Conservation (phyloP, 768 basidiomycete species). For the Rhodosporidiobolus odoratus region DNA sequence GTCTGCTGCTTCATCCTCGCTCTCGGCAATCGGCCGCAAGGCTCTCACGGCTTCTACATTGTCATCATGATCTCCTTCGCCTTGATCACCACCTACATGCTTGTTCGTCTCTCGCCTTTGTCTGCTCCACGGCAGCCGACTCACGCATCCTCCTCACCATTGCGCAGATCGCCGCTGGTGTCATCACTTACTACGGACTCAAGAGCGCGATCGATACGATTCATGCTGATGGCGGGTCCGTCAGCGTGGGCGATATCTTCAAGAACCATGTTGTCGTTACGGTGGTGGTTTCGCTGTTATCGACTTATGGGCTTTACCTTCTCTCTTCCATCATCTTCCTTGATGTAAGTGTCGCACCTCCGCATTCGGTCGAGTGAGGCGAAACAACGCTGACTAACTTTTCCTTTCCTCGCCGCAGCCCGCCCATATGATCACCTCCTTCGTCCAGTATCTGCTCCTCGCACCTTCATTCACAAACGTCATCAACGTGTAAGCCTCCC, state of each 20-base stretch:
- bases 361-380: neutral
- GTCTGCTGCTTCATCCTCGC: conserved; percentile 45
- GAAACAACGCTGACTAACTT: no score
- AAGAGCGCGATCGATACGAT: conserved; percentile 55
- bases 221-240: conserved; percentile 48
- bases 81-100: conserved; percentile 93
- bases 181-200: conserved; percentile 77
- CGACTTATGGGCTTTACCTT: conserved; percentile 85
- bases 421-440: conserved; percentile 97
- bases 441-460: conserved; percentile 85
- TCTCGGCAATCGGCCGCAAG: conserved; percentile 78
- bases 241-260: conserved; percentile 62
- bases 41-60: conserved; percentile 75
- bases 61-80: conserved; percentile 79
- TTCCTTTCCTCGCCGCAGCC: conserved; percentile 56
- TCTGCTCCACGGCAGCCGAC: neutral
- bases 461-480: conserved; percentile 91
- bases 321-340: conserved; percentile 77
- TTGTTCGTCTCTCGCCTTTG: conserved; percentile 52
- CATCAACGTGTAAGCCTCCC: conserved; percentile 47
- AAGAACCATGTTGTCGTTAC: conserved; percentile 61
- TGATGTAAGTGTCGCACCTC: conserved; percentile 46
- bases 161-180: conserved; percentile 65
- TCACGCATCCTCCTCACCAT: neutral
- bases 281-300: conserved; percentile 75